Evolutionary conservation across 345 rosid genomes (phyloP).

Genomic region (Brassica cretica): DNA sequence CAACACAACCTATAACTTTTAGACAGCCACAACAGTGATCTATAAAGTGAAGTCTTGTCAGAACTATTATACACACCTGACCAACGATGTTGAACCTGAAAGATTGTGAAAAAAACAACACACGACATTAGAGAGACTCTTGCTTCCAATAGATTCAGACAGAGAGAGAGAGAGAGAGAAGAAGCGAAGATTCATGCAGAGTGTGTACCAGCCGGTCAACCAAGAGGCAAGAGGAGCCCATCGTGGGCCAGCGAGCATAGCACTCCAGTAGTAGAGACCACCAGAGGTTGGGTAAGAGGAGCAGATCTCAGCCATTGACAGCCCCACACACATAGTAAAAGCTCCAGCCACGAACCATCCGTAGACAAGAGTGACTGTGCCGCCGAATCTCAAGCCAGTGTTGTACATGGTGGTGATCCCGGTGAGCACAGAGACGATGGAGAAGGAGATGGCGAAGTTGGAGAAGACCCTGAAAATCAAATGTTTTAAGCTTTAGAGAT

Average conservation of each 20-base stretch:
- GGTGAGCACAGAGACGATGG: constrained; percentile 83
- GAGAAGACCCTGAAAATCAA: constrained; percentile 75
- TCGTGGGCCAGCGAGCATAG: constrained; percentile 81
- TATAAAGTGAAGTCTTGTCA: not conserved
- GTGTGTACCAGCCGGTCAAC: constrained; percentile 87
- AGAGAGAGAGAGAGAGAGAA: not conserved
- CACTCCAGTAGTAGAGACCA: constrained; percentile 99
- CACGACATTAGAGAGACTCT: constrained; percentile 33
- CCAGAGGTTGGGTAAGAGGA: constrained; percentile 97
- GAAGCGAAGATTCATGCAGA: not conserved
- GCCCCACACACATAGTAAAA: constrained; percentile 85
- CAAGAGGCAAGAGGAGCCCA: constrained; percentile 98
- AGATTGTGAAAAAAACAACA: not conserved
- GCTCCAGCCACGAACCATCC: constrained; percentile 87
- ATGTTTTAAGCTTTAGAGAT: not conserved
- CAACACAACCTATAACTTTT: not conserved
- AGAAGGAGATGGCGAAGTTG: constrained; percentile 92
- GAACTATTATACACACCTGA: constrained; percentile 49
- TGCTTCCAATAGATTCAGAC: not conserved
- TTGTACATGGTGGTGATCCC: constrained; percentile 93
- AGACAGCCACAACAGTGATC: not conserved
- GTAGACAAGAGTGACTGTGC: constrained; percentile 73
- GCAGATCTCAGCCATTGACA: constrained; percentile 95
- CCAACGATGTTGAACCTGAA: constrained; percentile 99
- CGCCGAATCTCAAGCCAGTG: constrained; percentile 77